Base-by-base conservation (phyloP, 2,329 filamentous ascomycete genomes). In the Stemphylium beticola region DNA sequence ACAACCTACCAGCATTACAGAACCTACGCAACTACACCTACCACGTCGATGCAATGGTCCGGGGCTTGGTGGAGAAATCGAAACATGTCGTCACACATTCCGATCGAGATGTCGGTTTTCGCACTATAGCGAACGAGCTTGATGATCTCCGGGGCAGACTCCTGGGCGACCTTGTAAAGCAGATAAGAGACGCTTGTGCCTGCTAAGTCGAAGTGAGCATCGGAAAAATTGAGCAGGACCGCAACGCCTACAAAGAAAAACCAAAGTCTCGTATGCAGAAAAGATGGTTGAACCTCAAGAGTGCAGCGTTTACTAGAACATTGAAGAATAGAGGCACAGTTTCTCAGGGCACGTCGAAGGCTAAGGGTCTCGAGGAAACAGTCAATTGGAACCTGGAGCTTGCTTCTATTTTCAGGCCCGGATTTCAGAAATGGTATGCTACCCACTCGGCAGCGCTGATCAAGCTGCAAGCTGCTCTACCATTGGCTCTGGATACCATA, bases 331-430 rank as follows among this genome's bases (percentile, higher is more conserved):
- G 46, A 7, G 66, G 65, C 2, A 40, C 18, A 3, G 43, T 69
- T 4, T 49, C 34, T 1, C 31, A 57, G 12, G 61, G 60, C 0
- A 39, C 49, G 0, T 67, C 65, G 1, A 54, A 55, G 9, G 67
- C 67, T 2, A 59, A 53, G 34, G 65, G 64, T 2, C 39, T 68
- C 0, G 57, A 67, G 26, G 17, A 60, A 0, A 53, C 55, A 3
- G 53, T 47, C 17, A 51, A 67, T 18, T 67, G 62, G 64, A 67
- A 66, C 34, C 33, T 26, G 8, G 63, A 66, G 2, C 47, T 68
- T 1, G 56, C 62, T 0, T 36, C 15, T 6, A 53, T 64, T 2
- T 33, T 70, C 0, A 38, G 46, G 9, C 49, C 61, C 2, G 50
- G 42, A 0, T 61, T 68, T 8, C 17, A 46, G 4, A 60, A 43